Evolutionary conservation across 2,329 filamentous ascomycete genomes (phyloP), one percentile per base, ranked within the genome.

Genomic region (Xylaria sp.): DNA sequence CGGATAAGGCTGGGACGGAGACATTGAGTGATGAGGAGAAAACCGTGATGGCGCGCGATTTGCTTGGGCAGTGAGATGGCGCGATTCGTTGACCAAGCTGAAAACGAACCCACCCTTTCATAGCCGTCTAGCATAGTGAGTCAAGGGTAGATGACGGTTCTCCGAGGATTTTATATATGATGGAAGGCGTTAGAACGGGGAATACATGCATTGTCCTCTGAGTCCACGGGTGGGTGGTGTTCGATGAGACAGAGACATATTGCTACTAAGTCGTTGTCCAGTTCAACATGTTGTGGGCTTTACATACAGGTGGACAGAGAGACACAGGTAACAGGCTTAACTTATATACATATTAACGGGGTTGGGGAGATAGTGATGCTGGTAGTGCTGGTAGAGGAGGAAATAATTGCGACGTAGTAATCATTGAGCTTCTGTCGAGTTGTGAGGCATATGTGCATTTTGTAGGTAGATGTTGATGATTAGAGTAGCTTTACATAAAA

Each of bases 1-100:
- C 83, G 1, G 80, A 78, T 28, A 84, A 84, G 76, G 85, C 73
- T 5, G 78, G 73, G 65, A 75, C 72, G n/a, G 70, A 76, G 55
- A 70, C 71, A 15, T 73, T 78, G 18, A 77, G 68, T 32, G 77
- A 78, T 2, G 82, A 81, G 56, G 79, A 82, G 65, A 81, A 79
- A 64, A 77, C 75, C 1, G 72, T 75, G n/a, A 69, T 80, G n/a
- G 76, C 81, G 58, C 74, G 74, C 53, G 74, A 77, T 43, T 46
- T 78, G 45, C 70, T 79, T 1, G 77, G 77, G n/a, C 77, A 78
- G 72, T 77, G 32, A 68, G 46, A 9, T 8, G 2, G 3, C 6
- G 6, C n/a, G 41, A 9, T 15, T 20, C 32, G 39, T 1, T 46
- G 8, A 12, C 23, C 43, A 23, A 9, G 20, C 20, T 6, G 1